phyloP scores from a whole-genome alignment of 768 basidiomycete genomes.

The Pleurotus salmoneostramineus region DNA sequence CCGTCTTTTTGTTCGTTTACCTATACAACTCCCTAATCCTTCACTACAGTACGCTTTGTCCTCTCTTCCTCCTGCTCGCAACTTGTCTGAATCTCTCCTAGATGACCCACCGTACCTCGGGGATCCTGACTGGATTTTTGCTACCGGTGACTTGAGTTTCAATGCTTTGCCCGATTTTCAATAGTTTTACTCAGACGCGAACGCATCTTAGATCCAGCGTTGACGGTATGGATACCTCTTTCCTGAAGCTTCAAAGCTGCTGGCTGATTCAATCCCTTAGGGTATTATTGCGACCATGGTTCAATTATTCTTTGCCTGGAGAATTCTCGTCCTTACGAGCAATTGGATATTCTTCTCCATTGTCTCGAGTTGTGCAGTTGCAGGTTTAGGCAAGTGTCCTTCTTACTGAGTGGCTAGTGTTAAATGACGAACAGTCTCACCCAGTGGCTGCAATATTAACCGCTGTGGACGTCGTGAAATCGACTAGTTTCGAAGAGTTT shows the following conservation, averaged over 20 bases:
- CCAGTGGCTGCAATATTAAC: slow-evolving; percentile 24
- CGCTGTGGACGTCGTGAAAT: slow-evolving; percentile 19
- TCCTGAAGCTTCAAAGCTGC: background rate
- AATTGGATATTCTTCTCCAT: background rate
- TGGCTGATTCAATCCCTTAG: background rate
- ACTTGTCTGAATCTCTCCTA: slow-evolving; percentile 8
- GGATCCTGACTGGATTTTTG: slow-evolving; percentile 31
- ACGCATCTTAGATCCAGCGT: no score
- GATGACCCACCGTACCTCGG: slow-evolving; percentile 22
- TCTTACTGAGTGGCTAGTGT: background rate
- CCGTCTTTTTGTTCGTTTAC: slow-evolving; percentile 38
- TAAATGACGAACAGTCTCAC: background rate
- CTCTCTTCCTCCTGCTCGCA: no score
- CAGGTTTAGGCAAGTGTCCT: background rate
- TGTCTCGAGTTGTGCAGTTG: background rate
- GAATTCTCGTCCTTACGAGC: slow-evolving; percentile 7
- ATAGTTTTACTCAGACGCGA: no score
- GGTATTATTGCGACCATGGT: slow-evolving; percentile 3
- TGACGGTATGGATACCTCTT: no score
- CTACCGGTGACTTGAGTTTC: slow-evolving; percentile 21
- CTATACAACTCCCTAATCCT: slow-evolving; percentile 44
- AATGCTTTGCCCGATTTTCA: no score
- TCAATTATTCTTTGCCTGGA: slow-evolving; percentile 8
- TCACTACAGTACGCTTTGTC: slow-evolving; percentile 35
- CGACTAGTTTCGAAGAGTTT: slow-evolving; percentile 22